Evolutionary conservation across 2,329 filamentous ascomycete species (phyloP).

Genomic region (Neofusicoccum umdonicola): DNA sequence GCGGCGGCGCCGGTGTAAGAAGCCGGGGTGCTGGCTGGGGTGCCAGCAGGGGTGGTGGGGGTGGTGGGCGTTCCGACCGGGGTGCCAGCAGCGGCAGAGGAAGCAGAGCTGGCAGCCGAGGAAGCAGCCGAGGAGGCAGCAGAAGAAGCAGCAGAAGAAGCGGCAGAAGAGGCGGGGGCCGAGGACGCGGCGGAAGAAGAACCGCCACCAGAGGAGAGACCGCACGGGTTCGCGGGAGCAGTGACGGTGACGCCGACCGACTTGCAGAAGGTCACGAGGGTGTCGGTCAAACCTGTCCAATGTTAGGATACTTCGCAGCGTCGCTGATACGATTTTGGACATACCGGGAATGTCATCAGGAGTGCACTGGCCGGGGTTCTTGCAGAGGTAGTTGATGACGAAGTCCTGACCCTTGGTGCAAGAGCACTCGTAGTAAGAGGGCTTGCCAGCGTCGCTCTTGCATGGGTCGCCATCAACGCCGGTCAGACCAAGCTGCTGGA

Average conservation of each 20-base stretch:
- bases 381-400: conserved; percentile 7
- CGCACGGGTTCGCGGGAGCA: conserved; percentile 7
- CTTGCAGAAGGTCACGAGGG: conserved; percentile 12
- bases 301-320: not conserved
- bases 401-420: conserved; percentile 9
- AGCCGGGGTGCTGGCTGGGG: conserved; percentile 18
- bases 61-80: conserved; percentile 13
- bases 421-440: conserved; percentile 16
- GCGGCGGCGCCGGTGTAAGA: conserved; percentile 32
- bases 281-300: not conserved
- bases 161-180: not conserved
- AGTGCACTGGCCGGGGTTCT: conserved; percentile 1
- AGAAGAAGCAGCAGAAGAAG: not conserved
- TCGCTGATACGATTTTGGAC: not conserved
- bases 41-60: conserved; percentile 17
- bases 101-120: not conserved
- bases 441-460: conserved; percentile 4
- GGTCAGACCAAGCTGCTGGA: conserved; percentile 6
- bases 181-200: not conserved
- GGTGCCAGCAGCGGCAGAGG: conserved; percentile 2
- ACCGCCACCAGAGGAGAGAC: not conserved
- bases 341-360: conserved; percentile 3
- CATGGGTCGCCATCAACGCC: conserved; percentile 15
- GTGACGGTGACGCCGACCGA: conserved; percentile 10
- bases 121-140: not conserved